A percentile compares a stretch with the other conserved stretches of the same genome.
Evolutionary conservation across 768 basidiomycete genomes (phyloP).

Genomic region (Mycena vitilis): DNA sequence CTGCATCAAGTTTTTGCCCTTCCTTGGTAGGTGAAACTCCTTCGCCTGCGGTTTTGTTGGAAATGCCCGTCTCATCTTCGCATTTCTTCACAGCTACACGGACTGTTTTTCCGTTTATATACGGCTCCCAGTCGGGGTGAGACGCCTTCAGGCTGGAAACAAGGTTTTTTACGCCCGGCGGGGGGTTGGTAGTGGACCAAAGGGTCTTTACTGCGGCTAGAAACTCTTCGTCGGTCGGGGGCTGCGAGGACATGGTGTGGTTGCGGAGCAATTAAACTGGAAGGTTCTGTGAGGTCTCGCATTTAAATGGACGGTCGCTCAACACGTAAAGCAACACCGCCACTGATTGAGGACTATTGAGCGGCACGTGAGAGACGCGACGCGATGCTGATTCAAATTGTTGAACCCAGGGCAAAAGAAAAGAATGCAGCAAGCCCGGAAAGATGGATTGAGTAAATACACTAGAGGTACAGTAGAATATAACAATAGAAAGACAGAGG

Average conservation of each 20-base stretch:
- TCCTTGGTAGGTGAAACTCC: not conserved
- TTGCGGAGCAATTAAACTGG: too few species aligned
- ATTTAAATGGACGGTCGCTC: too few species aligned
- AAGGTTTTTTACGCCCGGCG: not conserved
- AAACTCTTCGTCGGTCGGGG: too few species aligned
- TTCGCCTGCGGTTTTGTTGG: conserved; percentile 2
- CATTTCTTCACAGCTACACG: not conserved
- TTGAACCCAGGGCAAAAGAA: not conserved
- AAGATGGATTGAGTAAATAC: conserved; percentile 32
- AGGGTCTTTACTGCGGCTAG: too few species aligned
- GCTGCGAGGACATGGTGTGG: too few species aligned
- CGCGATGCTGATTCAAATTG: not conserved
- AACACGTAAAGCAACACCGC: too few species aligned
- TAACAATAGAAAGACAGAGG: conserved; percentile 30
- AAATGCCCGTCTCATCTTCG: conserved; percentile 3
- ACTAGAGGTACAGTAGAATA: conserved; percentile 39
- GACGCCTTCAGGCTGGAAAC: conserved; percentile 2
- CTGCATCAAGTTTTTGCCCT: too few species aligned
- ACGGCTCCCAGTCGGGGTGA: conserved; percentile 4
- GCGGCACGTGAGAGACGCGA: conserved; percentile 4
- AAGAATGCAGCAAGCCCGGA: not conserved
- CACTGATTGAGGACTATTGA: too few species aligned
- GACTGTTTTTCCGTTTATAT: conserved; percentile 8
- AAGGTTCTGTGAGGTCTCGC: too few species aligned
- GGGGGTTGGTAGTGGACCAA: too few species aligned